A percentile compares a stretch with the other conserved stretches of the same genome.
Conservation (phyloP, 2,329 filamentous ascomycete species). For the Alternaria conjuncta region DNA sequence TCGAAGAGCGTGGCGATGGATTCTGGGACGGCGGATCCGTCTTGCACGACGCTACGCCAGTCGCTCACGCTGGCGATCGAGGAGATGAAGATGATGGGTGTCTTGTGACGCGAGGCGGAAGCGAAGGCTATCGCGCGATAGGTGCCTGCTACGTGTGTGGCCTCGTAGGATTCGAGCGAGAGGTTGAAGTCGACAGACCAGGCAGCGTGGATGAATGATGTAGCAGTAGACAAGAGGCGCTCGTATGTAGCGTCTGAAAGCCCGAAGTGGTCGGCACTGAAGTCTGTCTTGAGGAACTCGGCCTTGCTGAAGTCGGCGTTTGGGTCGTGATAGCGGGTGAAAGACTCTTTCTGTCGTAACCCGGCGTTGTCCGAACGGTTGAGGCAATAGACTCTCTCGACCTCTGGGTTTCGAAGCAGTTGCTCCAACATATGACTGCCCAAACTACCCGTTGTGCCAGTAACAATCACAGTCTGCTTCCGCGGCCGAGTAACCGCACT, state of each 20-base stretch:
- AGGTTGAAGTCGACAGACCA: slow-evolving; percentile 63
- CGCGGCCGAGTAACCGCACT: neutral
- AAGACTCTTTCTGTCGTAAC: slow-evolving; percentile 9
- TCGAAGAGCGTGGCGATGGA: slow-evolving; percentile 37
- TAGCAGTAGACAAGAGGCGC: slow-evolving; percentile 32
- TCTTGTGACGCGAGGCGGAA: neutral
- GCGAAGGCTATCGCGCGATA: slow-evolving; percentile 16
- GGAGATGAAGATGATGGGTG: slow-evolving; percentile 48
- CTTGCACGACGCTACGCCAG: slow-evolving; percentile 6
- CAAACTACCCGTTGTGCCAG: slow-evolving; percentile 34
- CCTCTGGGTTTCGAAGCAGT: slow-evolving; percentile 17
- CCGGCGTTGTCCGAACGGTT: slow-evolving; percentile 26
- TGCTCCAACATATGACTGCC: slow-evolving; percentile 28
- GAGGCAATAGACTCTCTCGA: slow-evolving; percentile 29
- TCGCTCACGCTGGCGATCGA: slow-evolving; percentile 44
- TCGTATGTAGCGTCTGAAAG: slow-evolving; percentile 34
- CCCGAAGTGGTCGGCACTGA: slow-evolving; percentile 44
- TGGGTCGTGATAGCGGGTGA: slow-evolving; percentile 2
- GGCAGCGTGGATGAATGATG: slow-evolving; percentile 58
- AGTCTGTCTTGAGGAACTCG: neutral
- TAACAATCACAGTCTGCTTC: slow-evolving; percentile 21
- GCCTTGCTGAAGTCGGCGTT: slow-evolving; percentile 11
- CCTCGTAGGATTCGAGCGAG: slow-evolving; percentile 23
- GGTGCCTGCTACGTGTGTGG: slow-evolving; percentile 16
- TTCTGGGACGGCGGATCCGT: slow-evolving; percentile 12